A percentile compares a stretch with the other conserved stretches of the same genome.
Conservation (phyloP, 768 basidiomycete genomes). For the Suillus discolor region DNA sequence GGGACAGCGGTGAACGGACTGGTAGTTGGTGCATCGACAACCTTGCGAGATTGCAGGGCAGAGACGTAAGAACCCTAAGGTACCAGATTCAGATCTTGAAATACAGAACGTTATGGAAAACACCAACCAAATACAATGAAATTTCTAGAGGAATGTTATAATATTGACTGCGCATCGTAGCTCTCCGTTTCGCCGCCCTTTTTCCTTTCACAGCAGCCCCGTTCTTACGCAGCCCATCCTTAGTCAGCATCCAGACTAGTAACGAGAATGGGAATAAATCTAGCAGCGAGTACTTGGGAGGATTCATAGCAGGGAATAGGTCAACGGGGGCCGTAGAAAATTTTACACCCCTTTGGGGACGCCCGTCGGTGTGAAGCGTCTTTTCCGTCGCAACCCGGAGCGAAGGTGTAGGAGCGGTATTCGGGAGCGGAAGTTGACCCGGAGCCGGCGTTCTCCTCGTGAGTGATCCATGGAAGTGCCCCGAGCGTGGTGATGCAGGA, state of each 20-base stretch:
- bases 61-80: conserved; percentile 70
- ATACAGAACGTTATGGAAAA: background rate
- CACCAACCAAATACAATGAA: conserved; percentile 62
- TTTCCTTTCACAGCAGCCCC: conserved; percentile 50
- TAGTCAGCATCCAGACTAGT: conserved; percentile 47
- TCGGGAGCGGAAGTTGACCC: conserved; percentile 33
- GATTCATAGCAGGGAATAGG: conserved; percentile 55
- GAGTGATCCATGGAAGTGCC: conserved; percentile 6
- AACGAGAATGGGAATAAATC: conserved; percentile 75
- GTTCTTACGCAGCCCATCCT: conserved; percentile 41
- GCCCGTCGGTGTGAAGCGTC: conserved; percentile 10
- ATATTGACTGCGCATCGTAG: conserved; percentile 44
- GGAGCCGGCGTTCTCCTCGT: conserved; percentile 14
- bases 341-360: conserved; percentile 10
- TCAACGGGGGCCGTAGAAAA: conserved; percentile 39
- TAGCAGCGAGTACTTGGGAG: conserved; percentile 61
- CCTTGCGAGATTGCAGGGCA: conserved; percentile 57
- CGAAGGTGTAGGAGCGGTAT: conserved; percentile 21
- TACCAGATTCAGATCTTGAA: conserved; percentile 5
- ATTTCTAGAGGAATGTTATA: conserved; percentile 72
- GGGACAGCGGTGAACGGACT: conserved; percentile 41
- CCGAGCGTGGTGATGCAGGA: conserved; percentile 15
- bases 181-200: conserved; percentile 57
- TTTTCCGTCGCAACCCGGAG: conserved; percentile 18
- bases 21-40: conserved; percentile 59